These are phyloP conservation scores for Cenchrus americanus DNA, from an alignment of 176 grass and related monocot genomes.

Conservation along the genomic window DNA sequence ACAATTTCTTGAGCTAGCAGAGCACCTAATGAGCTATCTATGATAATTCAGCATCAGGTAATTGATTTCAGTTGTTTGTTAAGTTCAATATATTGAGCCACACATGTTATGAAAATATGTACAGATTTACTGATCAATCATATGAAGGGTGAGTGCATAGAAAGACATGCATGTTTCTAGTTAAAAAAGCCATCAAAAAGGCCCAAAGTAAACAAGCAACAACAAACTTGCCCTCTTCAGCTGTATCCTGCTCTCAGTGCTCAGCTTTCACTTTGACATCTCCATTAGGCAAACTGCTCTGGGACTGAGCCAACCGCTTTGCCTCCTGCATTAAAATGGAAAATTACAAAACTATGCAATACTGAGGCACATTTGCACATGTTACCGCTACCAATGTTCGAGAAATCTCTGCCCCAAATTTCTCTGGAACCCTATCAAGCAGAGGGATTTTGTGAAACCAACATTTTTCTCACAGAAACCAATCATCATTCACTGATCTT, in stretches of 20 bases:
- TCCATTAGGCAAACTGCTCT: constrained; percentile 74
- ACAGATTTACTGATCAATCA: constrained; percentile 18
- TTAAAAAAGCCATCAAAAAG: constrained; percentile 15
- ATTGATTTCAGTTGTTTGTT: background rate
- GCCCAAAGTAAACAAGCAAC: constrained; percentile 22
- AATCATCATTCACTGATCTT: background rate
- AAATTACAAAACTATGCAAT: constrained; percentile 6
- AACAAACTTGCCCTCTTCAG: constrained; percentile 16
- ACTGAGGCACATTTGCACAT: background rate
- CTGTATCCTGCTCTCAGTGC: constrained; percentile 49
- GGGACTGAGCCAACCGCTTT: constrained; percentile 76
- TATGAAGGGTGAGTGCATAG: constrained; percentile 13
- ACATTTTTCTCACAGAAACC: background rate
- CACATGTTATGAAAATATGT: constrained; percentile 27
- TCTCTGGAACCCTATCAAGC: background rate
- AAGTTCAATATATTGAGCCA: constrained; percentile 2
- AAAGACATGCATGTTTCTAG: constrained; percentile 9
- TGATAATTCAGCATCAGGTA: background rate
- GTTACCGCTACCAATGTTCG: constrained; percentile 5
- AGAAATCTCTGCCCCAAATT: background rate
- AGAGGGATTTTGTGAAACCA: background rate
- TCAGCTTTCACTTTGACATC: constrained; percentile 84
- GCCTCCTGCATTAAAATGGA: constrained; percentile 60
- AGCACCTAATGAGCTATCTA: background rate
- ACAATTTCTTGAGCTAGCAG: constrained; percentile 13